Conservation (phyloP, 176 grass and related monocot genomes). For the Leersia perrieri region DNA sequence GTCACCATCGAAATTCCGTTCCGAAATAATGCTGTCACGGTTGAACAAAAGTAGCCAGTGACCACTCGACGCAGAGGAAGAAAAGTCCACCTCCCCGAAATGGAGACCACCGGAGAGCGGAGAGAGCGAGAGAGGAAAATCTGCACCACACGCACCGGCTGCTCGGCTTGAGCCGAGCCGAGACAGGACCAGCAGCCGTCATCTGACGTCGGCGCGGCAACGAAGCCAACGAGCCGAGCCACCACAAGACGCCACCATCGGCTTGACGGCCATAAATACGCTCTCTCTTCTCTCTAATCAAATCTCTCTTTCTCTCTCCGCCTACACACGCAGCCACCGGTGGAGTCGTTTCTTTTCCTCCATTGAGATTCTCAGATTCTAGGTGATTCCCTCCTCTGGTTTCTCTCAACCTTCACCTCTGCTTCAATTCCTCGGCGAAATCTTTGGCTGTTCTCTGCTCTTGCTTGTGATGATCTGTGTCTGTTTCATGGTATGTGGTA, state of each 20-base stretch:
- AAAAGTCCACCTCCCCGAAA: background rate
- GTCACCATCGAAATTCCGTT: background rate
- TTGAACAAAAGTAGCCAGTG: constrained; percentile 19
- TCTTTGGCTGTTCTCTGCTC: background rate
- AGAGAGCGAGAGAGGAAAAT: background rate
- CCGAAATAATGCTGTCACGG: background rate
- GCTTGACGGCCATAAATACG: constrained; percentile 1
- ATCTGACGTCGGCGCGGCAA: constrained; percentile 15
- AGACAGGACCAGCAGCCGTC: constrained; percentile 8
- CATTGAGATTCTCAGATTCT: background rate
- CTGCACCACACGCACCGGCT: background rate
- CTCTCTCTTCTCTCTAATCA: background rate
- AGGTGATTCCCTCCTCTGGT: constrained; percentile 30
- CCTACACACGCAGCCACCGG: background rate
- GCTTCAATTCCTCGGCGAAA: background rate
- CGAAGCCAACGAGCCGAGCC: background rate
- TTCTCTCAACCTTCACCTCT: background rate
- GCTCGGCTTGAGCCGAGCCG: background rate
- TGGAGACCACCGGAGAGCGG: background rate
- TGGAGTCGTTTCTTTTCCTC: background rate
- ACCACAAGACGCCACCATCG: constrained; percentile 2
- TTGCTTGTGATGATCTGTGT: background rate
- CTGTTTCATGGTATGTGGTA: background rate
- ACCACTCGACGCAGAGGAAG: background rate
- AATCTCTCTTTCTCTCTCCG: constrained; percentile 7